Evolutionary conservation across 139 green algal species (phyloP).

Genomic region (Micromonas pusilla): DNA sequence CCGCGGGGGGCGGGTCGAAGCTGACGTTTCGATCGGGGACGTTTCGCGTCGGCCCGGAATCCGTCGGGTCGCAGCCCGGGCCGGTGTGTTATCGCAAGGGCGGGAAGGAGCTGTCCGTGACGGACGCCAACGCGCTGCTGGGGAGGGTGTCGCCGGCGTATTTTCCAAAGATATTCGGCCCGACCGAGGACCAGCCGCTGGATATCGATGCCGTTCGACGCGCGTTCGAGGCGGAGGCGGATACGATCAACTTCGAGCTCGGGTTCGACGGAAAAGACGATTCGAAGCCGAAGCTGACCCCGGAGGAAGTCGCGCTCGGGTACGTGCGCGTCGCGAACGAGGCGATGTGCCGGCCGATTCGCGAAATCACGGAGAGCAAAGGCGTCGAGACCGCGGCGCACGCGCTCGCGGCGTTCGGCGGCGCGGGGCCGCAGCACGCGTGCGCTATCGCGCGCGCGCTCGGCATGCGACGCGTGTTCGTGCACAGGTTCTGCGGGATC

Average conservation of each 20-base stretch:
- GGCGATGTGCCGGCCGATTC: conserved; percentile 92
- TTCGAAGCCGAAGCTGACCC: conserved; percentile 13
- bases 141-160: conserved; percentile 83
- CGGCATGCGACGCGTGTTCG: conserved; percentile 86
- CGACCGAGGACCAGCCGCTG: conserved; percentile 38
- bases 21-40: conserved; percentile 36
- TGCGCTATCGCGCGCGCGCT: conserved; percentile 84
- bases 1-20: conserved; percentile 77
- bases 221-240: neutral
- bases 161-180: conserved; percentile 88
- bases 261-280: neutral
- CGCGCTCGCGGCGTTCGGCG: conserved; percentile 88
- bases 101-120: conserved; percentile 75
- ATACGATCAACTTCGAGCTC: conserved; percentile 20
- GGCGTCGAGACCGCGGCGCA: conserved; percentile 83
- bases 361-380: conserved; percentile 82
- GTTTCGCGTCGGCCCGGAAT: conserved; percentile 84
- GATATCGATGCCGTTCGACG: conserved; percentile 28
- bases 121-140: conserved; percentile 90
- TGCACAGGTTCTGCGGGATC: conserved; percentile 78
- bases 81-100: conserved; percentile 93
- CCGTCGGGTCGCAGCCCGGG: conserved; percentile 84
- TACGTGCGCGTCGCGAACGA: conserved; percentile 95
- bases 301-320: conserved; percentile 47
- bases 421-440: conserved; percentile 91